These are phyloP conservation scores for Rubus idaeus DNA, from an alignment of 306 rosid species.

Conservation along the genomic window DNA sequence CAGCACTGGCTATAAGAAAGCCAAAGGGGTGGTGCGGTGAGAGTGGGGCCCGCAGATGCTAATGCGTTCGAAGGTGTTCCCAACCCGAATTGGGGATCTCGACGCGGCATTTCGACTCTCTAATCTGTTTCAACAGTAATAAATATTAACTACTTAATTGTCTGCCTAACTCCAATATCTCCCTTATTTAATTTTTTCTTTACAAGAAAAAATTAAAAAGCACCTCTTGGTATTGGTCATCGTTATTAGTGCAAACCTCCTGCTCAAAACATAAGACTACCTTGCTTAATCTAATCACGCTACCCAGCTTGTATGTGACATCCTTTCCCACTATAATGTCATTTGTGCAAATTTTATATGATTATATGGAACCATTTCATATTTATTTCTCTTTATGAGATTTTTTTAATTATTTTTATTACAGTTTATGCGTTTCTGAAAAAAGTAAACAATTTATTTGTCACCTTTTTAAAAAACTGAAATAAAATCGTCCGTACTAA, in stretches of 20 bases:
- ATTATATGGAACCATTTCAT: too few species aligned
- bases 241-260: neutral
- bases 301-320: neutral
- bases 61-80: neutral
- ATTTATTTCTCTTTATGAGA: too few species aligned
- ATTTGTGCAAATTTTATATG: too few species aligned
- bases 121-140: neutral
- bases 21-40: neutral
- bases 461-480: too few species aligned
- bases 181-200: neutral
- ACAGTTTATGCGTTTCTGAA: too few species aligned
- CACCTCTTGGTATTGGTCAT: too few species aligned
- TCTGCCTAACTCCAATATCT: neutral
- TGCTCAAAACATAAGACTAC: neutral
- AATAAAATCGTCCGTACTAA: too few species aligned
- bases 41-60: neutral
- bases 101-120: slow-evolving; percentile 6
- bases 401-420: too few species aligned
- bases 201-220: neutral
- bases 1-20: neutral
- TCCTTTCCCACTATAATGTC: neutral
- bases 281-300: neutral
- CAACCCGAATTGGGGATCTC: neutral
- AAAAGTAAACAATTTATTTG: too few species aligned
- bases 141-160: too few species aligned